phyloP scores from a whole-genome alignment of 164 flowering plant species.

The Platanus orientalis region DNA sequence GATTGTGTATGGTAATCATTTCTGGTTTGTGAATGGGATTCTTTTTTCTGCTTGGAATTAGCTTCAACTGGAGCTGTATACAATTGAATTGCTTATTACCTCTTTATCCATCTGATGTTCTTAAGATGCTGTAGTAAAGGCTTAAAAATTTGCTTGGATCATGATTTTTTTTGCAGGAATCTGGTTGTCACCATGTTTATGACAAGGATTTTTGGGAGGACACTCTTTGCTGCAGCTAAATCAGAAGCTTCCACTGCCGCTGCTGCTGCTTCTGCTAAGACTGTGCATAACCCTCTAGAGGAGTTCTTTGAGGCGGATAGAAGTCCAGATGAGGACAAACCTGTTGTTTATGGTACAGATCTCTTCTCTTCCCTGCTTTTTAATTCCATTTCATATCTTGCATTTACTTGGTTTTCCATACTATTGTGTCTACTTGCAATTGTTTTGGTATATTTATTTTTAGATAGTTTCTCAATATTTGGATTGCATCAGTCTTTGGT shows the following conservation, averaged over 20 bases:
- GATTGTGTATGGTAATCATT: too few relatives aligned
- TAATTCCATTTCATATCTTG: background rate
- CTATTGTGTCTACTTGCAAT: too few relatives aligned
- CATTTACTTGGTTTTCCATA: too few relatives aligned
- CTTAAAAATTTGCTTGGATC: background rate
- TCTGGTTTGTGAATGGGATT: too few relatives aligned
- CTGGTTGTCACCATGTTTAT: constrained; percentile 35
- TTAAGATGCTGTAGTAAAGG: too few relatives aligned
- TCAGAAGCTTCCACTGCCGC: constrained; percentile 49
- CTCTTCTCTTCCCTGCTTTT: constrained; percentile 2
- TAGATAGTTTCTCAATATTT: too few relatives aligned
- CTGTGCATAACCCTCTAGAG: constrained; percentile 59
- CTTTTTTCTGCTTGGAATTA: too few relatives aligned
- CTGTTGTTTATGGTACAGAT: constrained; percentile 66
- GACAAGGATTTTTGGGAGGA: constrained; percentile 52
- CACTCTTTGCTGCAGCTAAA: constrained; percentile 47
- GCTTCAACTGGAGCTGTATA: too few relatives aligned
- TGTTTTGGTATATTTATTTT: too few relatives aligned
- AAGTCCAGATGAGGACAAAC: constrained; percentile 61
- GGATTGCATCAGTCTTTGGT: background rate
- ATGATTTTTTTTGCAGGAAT: background rate
- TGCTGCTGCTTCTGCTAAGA: constrained; percentile 32
- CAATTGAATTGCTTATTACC: too few relatives aligned
- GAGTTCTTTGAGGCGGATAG: constrained; percentile 80
- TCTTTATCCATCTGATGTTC: too few relatives aligned